Base-by-base conservation (phyloP, 2,329 filamentous ascomycete species). In the Seiridium unicorne region DNA sequence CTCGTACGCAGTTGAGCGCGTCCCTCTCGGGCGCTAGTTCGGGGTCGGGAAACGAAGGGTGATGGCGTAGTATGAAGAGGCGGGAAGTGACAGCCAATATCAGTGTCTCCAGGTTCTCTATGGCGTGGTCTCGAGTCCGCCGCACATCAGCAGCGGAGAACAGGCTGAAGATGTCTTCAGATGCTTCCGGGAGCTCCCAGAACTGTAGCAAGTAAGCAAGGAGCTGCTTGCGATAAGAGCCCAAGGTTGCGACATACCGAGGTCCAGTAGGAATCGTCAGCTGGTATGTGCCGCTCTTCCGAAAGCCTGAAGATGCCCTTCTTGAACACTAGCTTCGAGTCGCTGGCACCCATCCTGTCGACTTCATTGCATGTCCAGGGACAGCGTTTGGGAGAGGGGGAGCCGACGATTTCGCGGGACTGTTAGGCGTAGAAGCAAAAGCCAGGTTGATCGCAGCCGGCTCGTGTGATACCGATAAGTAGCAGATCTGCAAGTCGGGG, bases 281-380 rank as follows among this genome's bases (percentile, higher is more conserved):
- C 87, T 62, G 92, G 84, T 72, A 98, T 97, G 73, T 91, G 84
- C 66, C 89, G 88, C 74, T 96, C 90, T 75, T 97, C 93, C n/a
- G 93, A 95, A 61, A 99, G 87, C 73, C 91, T 88, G 81, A 98
- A 97, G 80, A 98, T 96, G 78, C 93, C 94, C 79, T 96, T 92
- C 79, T 97, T 98, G 85, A 99, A 98, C 73, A 94, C 92, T 73
- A 98, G 88, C 84, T 98, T 98, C 71, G 94, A 98, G 80, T 98
- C 94, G 78, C 94, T 97, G 73, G 94, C 94, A 77, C 95, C 95
- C 95, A 99, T 99, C 60, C 70, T 73, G 66, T 60, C 61, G 63
- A 64, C 49, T 53, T 53, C 49, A 53, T 61, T 62, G 67, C 65
- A 68, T 68, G 68, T 60, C 68, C 11, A n/a, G 40, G 42, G 18